Evolutionary conservation across 192 early-diverging fungal species (phyloP), one percentile per base, ranked within the genome.

Genomic region (Backusella australiensis): DNA sequence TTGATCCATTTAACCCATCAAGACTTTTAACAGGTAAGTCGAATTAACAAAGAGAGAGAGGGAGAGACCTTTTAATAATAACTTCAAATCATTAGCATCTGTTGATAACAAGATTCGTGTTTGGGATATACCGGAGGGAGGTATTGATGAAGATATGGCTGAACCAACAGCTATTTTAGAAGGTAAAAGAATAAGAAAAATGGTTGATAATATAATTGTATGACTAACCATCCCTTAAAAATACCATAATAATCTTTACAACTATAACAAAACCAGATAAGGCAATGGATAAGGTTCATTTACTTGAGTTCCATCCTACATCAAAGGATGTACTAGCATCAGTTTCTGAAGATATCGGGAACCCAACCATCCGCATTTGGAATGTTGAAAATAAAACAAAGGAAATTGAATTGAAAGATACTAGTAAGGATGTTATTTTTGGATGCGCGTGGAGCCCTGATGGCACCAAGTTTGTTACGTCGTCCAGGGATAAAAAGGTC

Each of bases 1-100:
- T 92, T 49, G 88, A 94, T 74, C 93, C 94, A 17, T 95, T 96
- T 82, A 85, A 92, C 75, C 78, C 78, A 4, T 81, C 83, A 19
- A 39, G 77, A 11, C 78, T 95, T 23, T 83, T 88, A 23, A 90
- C 90, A 52, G 76, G 81, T 82, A 69, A 41, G 41, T 11, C 7
- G 9, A n/a, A 49, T 4, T 41, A 14, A 32, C 19, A 63, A 34
- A 14, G 6, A 46, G 11, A 17, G 3, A 69, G 26, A 29, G 19
- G n/a, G 23, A 0, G n/a, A 44, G 7, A 35, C 9, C 19, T 21
- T 17, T 34, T 23, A 26, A 4, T 35, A 59, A 11, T 73, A 34
- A 9, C 3, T 38, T n/a, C 35, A n/a, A n/a, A 19, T 9, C 1
- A 39, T 26, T 75, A 68, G 90, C 82, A 0, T 84, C 84, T 29